phyloP scores from a whole-genome alignment of 2,329 filamentous ascomycete species.

The Didymosphaeria variabile region DNA sequence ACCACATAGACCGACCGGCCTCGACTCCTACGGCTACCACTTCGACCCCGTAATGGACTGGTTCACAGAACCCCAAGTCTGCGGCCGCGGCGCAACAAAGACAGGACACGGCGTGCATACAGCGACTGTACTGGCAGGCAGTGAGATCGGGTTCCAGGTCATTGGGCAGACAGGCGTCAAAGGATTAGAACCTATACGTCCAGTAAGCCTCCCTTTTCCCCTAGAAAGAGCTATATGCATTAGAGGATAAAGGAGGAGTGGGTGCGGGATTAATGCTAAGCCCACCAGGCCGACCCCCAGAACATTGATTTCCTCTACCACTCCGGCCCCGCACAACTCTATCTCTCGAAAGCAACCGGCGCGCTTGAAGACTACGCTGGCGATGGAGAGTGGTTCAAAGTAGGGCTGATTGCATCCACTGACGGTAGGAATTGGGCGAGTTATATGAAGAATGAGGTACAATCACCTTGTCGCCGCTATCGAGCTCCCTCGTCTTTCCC shows the following conservation, averaged over 20 bases:
- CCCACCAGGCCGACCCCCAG: slow-evolving; percentile 3
- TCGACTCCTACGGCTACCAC: neutral
- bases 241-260: too few species aligned
- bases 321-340: slow-evolving; percentile 22
- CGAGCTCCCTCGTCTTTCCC: neutral
- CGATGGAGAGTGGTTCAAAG: slow-evolving; percentile 34
- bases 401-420: slow-evolving; percentile 17
- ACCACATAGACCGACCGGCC: neutral
- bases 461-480: neutral
- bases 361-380: slow-evolving; percentile 24
- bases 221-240: too few species aligned
- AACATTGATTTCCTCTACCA: slow-evolving; percentile 17
- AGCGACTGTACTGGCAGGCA: slow-evolving; percentile 1
- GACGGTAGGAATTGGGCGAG: slow-evolving; percentile 12
- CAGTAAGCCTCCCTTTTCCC: neutral
- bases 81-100: neutral
- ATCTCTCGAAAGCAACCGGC: slow-evolving; percentile 31
- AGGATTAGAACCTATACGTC: neutral
- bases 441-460: slow-evolving; percentile 33
- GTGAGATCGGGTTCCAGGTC: slow-evolving; percentile 12
- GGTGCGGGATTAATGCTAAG: neutral
- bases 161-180: neutral
- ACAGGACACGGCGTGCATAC: neutral
- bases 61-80: slow-evolving; percentile 5
- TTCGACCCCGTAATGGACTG: neutral